Evolutionary conservation across 345 rosid species (phyloP).

Genomic region (Dimocarpus longan): DNA sequence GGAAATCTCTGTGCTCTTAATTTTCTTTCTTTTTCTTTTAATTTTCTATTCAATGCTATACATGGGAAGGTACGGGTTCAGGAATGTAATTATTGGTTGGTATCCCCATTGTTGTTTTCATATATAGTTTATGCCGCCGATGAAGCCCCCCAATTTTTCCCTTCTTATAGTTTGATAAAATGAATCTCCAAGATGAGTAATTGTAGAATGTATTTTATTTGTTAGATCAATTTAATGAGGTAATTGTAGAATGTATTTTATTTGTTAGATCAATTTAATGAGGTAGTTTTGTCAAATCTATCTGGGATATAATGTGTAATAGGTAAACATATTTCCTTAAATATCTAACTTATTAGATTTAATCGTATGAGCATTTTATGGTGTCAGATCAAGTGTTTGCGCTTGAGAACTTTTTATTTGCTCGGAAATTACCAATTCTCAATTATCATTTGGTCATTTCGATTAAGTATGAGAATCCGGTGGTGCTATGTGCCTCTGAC

Average conservation of each 20-base stretch:
- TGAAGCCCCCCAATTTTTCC: slow-evolving; percentile 21
- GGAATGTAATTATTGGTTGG: slow-evolving; percentile 50
- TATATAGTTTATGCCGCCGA: slow-evolving; percentile 37
- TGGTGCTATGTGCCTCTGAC: too few species aligned
- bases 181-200: slow-evolving; percentile 8
- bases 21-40: not conserved
- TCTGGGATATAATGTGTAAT: not conserved
- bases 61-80: slow-evolving; percentile 27
- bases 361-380: not conserved
- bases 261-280: slow-evolving; percentile 5
- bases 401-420: not conserved
- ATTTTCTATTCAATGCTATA: slow-evolving; percentile 16
- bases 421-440: not conserved
- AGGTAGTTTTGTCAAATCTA: not conserved
- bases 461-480: too few species aligned
- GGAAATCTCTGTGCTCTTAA: not conserved
- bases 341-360: not conserved
- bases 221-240: slow-evolving; percentile 5
- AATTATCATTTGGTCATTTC: not conserved
- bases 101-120: slow-evolving; percentile 48
- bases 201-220: slow-evolving; percentile 14
- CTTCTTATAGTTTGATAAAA: not conserved
- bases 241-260: slow-evolving; percentile 12
- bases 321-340: not conserved
- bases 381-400: not conserved